Conservation (phyloP, 164 flowering plant genomes). For the Aristolochia californica region DNA sequence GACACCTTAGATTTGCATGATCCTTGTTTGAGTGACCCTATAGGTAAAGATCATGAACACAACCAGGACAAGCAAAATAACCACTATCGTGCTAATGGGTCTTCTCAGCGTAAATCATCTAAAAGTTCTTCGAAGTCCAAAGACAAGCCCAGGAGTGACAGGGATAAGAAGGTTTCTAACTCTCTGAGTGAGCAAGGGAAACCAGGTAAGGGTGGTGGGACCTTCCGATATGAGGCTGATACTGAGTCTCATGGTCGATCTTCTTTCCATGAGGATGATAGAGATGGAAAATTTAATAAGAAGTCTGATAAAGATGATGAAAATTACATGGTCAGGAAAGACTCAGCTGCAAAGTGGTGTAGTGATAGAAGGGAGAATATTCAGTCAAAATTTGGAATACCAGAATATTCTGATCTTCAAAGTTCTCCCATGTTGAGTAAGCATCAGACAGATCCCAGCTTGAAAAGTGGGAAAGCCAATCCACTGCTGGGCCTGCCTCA, state of each 20-base stretch:
- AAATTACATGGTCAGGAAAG: slow-evolving; percentile 25
- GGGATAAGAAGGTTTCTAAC: slow-evolving; percentile 28
- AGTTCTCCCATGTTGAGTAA: neutral
- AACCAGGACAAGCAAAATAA: slow-evolving; percentile 21
- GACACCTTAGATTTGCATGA: too few species aligned
- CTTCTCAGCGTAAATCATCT: slow-evolving; percentile 33
- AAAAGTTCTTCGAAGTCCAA: slow-evolving; percentile 40
- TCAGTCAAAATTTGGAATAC: slow-evolving; percentile 18
- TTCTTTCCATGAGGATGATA: slow-evolving; percentile 24
- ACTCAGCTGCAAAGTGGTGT: slow-evolving; percentile 21
- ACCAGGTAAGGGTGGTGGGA: slow-evolving; percentile 6
- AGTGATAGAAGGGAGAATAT: slow-evolving; percentile 29
- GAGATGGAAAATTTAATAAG: slow-evolving; percentile 22
- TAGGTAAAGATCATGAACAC: slow-evolving; percentile 16
- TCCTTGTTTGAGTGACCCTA: slow-evolving; percentile 15
- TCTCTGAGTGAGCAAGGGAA: slow-evolving; percentile 19
- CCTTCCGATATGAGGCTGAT: slow-evolving; percentile 9
- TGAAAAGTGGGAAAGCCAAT: slow-evolving; percentile 5
- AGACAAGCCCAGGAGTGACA: slow-evolving; percentile 35
- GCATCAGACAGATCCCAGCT: slow-evolving; percentile 1
- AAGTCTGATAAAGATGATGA: slow-evolving; percentile 28
- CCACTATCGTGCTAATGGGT: slow-evolving; percentile 27
- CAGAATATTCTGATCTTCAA: slow-evolving; percentile 22
- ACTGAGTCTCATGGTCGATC: slow-evolving; percentile 23
- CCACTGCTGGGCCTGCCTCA: slow-evolving; percentile 16